These are phyloP conservation scores for Mangifera indica DNA, from an alignment of 345 rosid genomes.

Conservation along the genomic window DNA sequence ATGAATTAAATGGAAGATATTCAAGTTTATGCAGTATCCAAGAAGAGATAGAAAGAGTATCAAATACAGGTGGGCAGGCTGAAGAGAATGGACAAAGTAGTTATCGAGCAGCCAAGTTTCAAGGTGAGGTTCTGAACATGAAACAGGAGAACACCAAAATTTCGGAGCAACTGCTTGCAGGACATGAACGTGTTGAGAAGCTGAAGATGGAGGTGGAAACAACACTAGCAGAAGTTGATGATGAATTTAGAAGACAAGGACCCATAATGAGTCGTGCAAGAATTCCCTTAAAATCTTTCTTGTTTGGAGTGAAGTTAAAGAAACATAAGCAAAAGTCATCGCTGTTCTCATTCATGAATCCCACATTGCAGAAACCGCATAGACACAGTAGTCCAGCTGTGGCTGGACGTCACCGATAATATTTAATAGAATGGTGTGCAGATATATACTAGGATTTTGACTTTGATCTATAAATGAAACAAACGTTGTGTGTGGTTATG, in stretches of 20 bases:
- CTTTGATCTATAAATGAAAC: too few relatives aligned
- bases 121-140: slow-evolving; percentile 87
- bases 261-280: slow-evolving; percentile 30
- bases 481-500: neutral
- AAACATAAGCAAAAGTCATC: slow-evolving; percentile 47
- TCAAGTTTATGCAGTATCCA: slow-evolving; percentile 57
- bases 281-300: slow-evolving; percentile 77
- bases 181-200: slow-evolving; percentile 46
- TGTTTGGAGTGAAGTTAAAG: slow-evolving; percentile 86
- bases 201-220: slow-evolving; percentile 55
- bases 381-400: slow-evolving; percentile 25
- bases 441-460: too few relatives aligned
- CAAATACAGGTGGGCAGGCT: slow-evolving; percentile 15
- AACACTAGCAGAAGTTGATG: slow-evolving; percentile 46
- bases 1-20: slow-evolving; percentile 60
- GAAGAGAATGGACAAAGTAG: slow-evolving; percentile 43
- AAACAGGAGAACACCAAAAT: slow-evolving; percentile 81
- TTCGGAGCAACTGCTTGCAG: slow-evolving; percentile 52
- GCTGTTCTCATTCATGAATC: slow-evolving; percentile 60
- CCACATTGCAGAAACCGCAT: slow-evolving; percentile 47
- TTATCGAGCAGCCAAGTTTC: slow-evolving; percentile 77
- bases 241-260: slow-evolving; percentile 37
- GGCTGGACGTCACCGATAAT: slow-evolving; percentile 22
- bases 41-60: slow-evolving; percentile 46
- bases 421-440: neutral